A percentile compares a stretch with the other conserved stretches of the same genome.
These are phyloP conservation scores for Epicoccum nigrum DNA, from an alignment of 2,329 filamentous ascomycete genomes.

Conservation along the genomic window DNA sequence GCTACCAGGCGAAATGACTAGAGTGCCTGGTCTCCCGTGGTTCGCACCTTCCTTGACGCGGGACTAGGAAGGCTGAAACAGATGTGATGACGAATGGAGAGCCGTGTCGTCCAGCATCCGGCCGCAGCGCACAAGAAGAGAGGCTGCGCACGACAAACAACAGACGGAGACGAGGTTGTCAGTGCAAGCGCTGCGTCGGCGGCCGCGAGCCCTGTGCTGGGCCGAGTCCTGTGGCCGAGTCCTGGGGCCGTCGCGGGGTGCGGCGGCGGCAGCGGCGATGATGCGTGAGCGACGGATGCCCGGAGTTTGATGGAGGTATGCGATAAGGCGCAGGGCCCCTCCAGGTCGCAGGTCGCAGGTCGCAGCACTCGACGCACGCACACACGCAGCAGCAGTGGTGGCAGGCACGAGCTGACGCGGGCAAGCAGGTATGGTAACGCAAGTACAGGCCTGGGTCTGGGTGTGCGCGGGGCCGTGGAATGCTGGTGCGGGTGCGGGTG, in stretches of 20 bases:
- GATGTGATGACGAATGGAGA: conserved; percentile 44
- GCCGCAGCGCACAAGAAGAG: conserved; percentile 26
- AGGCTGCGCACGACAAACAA: background rate
- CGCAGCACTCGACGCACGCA: conserved; percentile 27
- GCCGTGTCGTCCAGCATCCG: conserved; percentile 45
- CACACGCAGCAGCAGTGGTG: conserved; percentile 19
- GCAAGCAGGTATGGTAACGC: background rate
- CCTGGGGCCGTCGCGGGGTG: conserved; percentile 21
- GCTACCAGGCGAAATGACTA: conserved; percentile 15
- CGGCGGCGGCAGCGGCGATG: conserved; percentile 19
- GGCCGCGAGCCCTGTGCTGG: conserved; percentile 25
- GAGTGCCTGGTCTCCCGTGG: conserved; percentile 23
- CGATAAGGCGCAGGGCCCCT: conserved; percentile 36
- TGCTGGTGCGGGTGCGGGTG: no score
- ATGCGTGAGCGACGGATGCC: conserved; percentile 34
- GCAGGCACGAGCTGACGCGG: conserved; percentile 35
- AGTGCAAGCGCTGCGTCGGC: conserved; percentile 9
- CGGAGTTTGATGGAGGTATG: conserved; percentile 35
- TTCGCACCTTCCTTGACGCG: conserved; percentile 29
- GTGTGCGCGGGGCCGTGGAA: conserved; percentile 10
- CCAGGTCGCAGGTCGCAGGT: conserved; percentile 17
- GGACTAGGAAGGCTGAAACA: conserved; percentile 46
- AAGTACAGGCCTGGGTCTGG: background rate
- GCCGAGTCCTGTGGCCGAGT: conserved; percentile 1
- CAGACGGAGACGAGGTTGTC: background rate